Evolutionary conservation across 768 basidiomycete species (phyloP).

Genomic region (Trametes gibbosa): DNA sequence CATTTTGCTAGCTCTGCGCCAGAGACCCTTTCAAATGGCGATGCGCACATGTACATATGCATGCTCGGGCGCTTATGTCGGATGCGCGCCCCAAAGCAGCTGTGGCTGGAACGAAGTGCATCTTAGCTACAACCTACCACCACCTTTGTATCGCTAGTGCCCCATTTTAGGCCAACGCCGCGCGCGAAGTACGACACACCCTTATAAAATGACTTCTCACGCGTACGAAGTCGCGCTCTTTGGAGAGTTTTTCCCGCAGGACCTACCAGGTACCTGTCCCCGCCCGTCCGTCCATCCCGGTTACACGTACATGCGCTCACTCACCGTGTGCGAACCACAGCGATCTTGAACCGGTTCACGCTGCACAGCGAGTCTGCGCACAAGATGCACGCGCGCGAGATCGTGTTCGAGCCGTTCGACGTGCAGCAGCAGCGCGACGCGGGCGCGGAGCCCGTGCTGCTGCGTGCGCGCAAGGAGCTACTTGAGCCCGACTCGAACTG

Average conservation of each 20-base stretch:
- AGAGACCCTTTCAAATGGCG: no score
- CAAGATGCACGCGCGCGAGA: constrained; percentile 70
- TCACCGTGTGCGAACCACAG: constrained; percentile 29
- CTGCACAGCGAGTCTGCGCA: constrained; percentile 77
- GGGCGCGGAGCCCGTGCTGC: constrained; percentile 61
- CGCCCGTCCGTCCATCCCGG: neutral
- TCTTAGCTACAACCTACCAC: neutral
- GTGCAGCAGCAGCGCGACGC: constrained; percentile 58
- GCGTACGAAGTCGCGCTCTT: constrained; percentile 81
- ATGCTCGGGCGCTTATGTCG: no score
- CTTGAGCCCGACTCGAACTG: constrained; percentile 61
- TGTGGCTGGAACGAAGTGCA: neutral
- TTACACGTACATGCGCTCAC: no score
- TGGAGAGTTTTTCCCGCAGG: constrained; percentile 76
- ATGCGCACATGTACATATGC: no score
- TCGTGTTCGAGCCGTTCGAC: constrained; percentile 80
- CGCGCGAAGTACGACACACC: no score
- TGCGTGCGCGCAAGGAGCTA: constrained; percentile 76
- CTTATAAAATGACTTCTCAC: constrained; percentile 37
- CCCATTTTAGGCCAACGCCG: no score
- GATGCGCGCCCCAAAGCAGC: no score
- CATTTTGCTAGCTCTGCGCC: no score
- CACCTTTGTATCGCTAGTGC: no score
- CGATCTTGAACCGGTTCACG: constrained; percentile 78
- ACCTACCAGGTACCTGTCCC: constrained; percentile 40